Evolutionary conservation across 78 protist species (phyloP), one percentile per base, ranked within the genome.

Genomic region (Dictyostelium citrinum): DNA sequence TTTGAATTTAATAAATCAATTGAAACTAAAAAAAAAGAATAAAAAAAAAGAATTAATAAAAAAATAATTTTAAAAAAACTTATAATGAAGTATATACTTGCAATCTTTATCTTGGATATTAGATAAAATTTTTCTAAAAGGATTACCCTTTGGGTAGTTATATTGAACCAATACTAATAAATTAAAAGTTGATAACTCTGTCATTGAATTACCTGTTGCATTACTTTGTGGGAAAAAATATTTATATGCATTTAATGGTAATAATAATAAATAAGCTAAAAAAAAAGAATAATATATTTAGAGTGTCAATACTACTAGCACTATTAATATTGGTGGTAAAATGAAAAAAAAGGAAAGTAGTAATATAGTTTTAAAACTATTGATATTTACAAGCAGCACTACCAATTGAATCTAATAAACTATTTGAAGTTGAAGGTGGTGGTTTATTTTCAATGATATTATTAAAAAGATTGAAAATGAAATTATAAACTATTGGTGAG

Each of bases 201-300:
- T 55, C 14, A 78, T 43, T 46, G 85, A 39, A 16, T 83, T 41
- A 20, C 33, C 60, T 20, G 46, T 3, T 39, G 58, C 3, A 67
- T 49, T 31, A 22, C 29, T 64, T 67, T 27, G 61, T 22, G 93
- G 93, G 55, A 88, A 88, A 68, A 88, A 88, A 68, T 88, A 88
- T 68, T 79, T 58, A 77, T 86, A 86, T 78, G 92, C 92, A 78
- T 72, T 86, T 82, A 67, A 86, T 45, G 92, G 92, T 64, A 86
- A 55, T 43, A 86, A 45, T 61, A 86, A 77, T 61, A 86, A 49
- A 64, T 60, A 86, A 11, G 92, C 91, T 84, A 17, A 16, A 22
- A 79, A 79, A 3, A n/a, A n/a, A n/a, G n/a, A n/a, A n/a, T n/a
- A n/a, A n/a, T n/a, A n/a, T n/a, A n/a, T n/a, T n/a, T n/a, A n/a